Base-by-base conservation (phyloP, 495 filamentous ascomycete species). In the Evernia prunastri region DNA sequence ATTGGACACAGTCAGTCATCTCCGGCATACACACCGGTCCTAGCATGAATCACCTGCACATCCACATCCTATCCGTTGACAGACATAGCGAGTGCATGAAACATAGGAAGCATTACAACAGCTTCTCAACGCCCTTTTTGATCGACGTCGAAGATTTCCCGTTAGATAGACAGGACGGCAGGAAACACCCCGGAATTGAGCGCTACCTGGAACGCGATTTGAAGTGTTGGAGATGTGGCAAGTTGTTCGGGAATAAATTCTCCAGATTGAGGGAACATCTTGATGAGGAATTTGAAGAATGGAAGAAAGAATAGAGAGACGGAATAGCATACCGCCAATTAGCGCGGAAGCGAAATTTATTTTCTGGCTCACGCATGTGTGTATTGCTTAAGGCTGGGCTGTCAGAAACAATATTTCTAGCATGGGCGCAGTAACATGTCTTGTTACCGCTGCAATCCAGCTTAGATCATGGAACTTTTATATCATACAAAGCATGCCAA, bases 11-110 rank as follows among this genome's bases (percentile, higher is more conserved):
- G n/a, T 90, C 94, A 33, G 80, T 97, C 61, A 81, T 85, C 49
- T 81, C 85, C 20, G 94, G 94, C 27, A 78, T 96, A 0, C 94
- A 98, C 76, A 88, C 89, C 4, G 81, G 85, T 61, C 94, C 94
- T n/a, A 89, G 84, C 25, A 96, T 98, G 94, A 87, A 84, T 60
- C 90, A 97, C 75, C 73, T 98, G 61, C 94, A 98, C 73, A 80
- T 98, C 23, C 94, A 98, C 75, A 84, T 98, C 42, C 72, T 98
- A 37, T 86, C 87, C 23, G 75, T 79, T 37, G 94, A 98, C 73
- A 81, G 86, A 72, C 76, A 82, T 61, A 89, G 86, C 53, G 82
- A 86, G 39, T 80, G 78, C 33, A 66, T 96, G 70, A 90, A 88
- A 75, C 86, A 92, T 70, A 77, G 83, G 61, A 95, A 92, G 71